Evolutionary conservation across 805 yeast genomes (phyloP), one percentile per base, ranked within the genome.

Genomic region (Ogataea nonfermentans): DNA sequence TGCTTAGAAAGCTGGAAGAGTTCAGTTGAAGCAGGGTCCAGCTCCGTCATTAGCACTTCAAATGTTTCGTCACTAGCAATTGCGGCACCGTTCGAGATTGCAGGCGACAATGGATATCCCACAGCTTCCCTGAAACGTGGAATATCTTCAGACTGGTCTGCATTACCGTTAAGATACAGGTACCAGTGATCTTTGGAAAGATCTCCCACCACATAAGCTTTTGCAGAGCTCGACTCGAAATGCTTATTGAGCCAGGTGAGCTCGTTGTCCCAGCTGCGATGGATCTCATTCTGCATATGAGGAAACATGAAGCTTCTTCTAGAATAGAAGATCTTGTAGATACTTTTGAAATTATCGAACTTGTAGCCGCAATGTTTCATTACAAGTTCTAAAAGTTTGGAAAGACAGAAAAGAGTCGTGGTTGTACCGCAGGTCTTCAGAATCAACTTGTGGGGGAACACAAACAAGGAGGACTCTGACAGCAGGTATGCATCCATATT

Each of bases 361-460:
- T 32, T 29, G 78, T 78, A 65, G 44, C 58, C 57, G 29, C 76
- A 61, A 40, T 68, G 67, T 4, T 57, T 44, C 12, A 60, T 51
- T 3, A 79, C 73, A 24, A 75, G 55, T 32, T 76, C 75, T 46
- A 85, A 76, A 35, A 91, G 63, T 35, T 76, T 72, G 19, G 77
- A 78, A 19, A 91, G 63, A 49, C 96, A 91, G 16, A 79, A 75
- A 41, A 91, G 71, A 1, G 96, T 83, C 1, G 96, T 88, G 1
- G 98, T 91, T 4, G 97, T 90, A 6, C 99, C 99, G 61, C 99
- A 91, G 4, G 99, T 91, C 63, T 91, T 91, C 57, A 91, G 71
- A 35, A 91, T 79, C 47, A 93, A 53, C 61, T 85, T 88, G 64
- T 89, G 90, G 13, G 85, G 80, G 59, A 81, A 91, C 19, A 93